Percentiles rank a stretch among this genome's conserved stretches.
phyloP scores from a whole-genome alignment of 768 basidiomycete species.

The Naganishia friedmannii region DNA sequence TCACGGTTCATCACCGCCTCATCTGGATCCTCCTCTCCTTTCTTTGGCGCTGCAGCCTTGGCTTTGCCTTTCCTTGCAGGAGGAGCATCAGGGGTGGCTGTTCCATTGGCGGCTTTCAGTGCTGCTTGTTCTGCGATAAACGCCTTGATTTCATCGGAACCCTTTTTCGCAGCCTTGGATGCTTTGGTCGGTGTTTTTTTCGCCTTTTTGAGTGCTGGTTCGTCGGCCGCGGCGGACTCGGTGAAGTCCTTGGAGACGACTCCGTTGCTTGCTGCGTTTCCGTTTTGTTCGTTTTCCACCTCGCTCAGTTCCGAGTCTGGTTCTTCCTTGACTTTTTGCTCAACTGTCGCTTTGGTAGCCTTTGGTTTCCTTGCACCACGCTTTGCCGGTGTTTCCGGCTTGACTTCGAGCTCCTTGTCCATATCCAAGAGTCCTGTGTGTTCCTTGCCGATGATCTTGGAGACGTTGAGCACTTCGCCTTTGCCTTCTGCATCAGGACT shows the following conservation, averaged over 20 bases:
- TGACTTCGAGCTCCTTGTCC: conserved; percentile 16
- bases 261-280: not conserved
- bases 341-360: not conserved
- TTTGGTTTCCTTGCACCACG: not conserved
- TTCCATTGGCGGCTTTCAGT: conserved; percentile 2
- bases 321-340: conserved; percentile 4
- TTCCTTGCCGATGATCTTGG: conserved; percentile 16
- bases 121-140: conserved; percentile 30
- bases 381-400: not conserved
- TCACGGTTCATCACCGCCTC: conserved; percentile 6
- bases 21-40: conserved; percentile 9
- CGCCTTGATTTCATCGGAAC: conserved; percentile 33
- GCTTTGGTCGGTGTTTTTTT: conserved; percentile 31
- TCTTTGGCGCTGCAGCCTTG: conserved; percentile 5
- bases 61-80: conserved; percentile 10
- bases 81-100: not conserved
- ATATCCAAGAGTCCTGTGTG: conserved; percentile 4
- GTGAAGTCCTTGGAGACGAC: conserved; percentile 19
- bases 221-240: not conserved
- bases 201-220: conserved; percentile 23
- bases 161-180: conserved; percentile 30
- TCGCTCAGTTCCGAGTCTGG: conserved; percentile 8
- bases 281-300: not conserved
- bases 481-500: conserved; percentile 27
- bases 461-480: conserved; percentile 25